Percentiles rank a stretch among this genome's conserved stretches.
These are phyloP conservation scores for Nicotiana obtusifolia DNA, from an alignment of 257 asterid genomes.

Conservation along the genomic window DNA sequence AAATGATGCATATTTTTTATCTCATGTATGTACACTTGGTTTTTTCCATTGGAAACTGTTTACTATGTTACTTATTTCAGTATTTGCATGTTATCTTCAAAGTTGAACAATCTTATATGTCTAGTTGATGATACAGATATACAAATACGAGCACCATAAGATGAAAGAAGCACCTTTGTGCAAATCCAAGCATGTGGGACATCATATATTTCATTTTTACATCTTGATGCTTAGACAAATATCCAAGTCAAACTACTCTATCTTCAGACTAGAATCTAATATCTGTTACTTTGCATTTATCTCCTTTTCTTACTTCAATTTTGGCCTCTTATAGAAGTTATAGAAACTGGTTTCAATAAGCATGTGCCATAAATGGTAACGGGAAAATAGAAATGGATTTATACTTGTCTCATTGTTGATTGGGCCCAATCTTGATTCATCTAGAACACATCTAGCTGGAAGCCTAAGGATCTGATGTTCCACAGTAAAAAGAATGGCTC, in stretches of 20 bases:
- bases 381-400: background rate
- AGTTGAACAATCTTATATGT: background rate
- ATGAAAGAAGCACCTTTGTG: background rate
- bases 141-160: background rate
- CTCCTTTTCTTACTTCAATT: background rate
- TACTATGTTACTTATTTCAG: background rate
- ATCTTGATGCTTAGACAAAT: conserved; percentile 2
- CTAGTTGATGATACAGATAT: background rate
- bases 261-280: background rate
- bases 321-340: background rate
- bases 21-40: background rate
- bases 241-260: background rate
- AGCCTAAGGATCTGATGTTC: background rate
- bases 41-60: background rate
- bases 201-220: background rate
- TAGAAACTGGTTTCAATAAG: background rate
- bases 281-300: background rate
- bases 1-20: background rate
- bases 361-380: background rate
- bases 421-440: background rate
- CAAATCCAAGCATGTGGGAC: background rate
- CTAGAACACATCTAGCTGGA: background rate
- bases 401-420: background rate
- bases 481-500: background rate
- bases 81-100: background rate